Evolutionary conservation across 2,329 filamentous ascomycete species (phyloP).

Genomic region (Penicillium brasilianum): DNA sequence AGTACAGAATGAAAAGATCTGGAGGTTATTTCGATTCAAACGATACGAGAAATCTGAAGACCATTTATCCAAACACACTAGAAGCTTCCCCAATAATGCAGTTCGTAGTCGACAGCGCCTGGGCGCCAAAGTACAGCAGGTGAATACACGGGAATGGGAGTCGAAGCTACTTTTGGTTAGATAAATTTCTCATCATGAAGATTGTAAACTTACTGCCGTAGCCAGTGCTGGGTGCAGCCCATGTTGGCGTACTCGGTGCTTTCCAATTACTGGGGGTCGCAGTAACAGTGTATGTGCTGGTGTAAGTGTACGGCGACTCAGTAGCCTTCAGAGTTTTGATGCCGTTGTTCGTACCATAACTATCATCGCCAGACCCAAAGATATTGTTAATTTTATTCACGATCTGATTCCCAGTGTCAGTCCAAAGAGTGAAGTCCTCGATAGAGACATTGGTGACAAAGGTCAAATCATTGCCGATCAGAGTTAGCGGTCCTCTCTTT

Average conservation of each 20-base stretch:
- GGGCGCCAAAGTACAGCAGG: constrained; percentile 42
- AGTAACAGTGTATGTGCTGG: constrained; percentile 38
- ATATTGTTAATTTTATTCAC: constrained; percentile 44
- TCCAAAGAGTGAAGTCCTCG: constrained; percentile 45
- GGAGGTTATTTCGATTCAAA: neutral
- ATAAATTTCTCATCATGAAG: too few species aligned
- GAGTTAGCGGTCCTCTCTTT: constrained; percentile 35
- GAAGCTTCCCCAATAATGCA: constrained; percentile 40
- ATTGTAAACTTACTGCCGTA: constrained; percentile 36
- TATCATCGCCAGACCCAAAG: constrained; percentile 40
- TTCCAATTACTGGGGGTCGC: constrained; percentile 36
- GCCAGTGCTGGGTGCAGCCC: constrained; percentile 38
- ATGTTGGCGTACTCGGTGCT: constrained; percentile 35
- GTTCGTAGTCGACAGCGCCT: constrained; percentile 35
- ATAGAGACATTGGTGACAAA: constrained; percentile 40
- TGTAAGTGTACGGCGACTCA: constrained; percentile 29
- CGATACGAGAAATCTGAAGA: too few species aligned
- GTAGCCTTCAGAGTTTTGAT: constrained; percentile 3
- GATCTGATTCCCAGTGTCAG: constrained; percentile 28
- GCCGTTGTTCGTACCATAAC: constrained; percentile 24
- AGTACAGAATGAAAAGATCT: too few species aligned
- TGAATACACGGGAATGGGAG: constrained; percentile 39
- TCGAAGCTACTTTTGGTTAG: constrained; percentile 25
- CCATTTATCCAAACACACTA: neutral
- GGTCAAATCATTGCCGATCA: constrained; percentile 41